Base-by-base conservation (phyloP, 2,329 filamentous ascomycete species). In the Diaporthe citriasiana region DNA sequence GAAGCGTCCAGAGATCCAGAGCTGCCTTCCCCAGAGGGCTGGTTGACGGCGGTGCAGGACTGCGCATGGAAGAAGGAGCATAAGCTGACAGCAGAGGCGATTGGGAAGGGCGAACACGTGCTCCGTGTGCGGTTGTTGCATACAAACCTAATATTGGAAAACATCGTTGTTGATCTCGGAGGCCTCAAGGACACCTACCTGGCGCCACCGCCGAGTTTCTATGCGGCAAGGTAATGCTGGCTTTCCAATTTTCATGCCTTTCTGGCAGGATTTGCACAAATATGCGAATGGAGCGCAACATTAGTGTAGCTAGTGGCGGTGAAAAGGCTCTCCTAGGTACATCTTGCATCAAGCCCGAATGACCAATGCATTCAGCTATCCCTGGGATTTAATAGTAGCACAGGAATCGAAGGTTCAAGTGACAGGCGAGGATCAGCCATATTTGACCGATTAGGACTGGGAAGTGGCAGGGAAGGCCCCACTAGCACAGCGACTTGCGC, bases 101-200 rank as follows among this genome's bases (percentile, higher is more conserved):
- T 73, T 17, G 76, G 47, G 7, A 70, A 68, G n/a, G 68, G 72
- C 15, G 65, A 66, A 25, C 71, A 73, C 76, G 80, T 76, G 76
- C 72, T 82, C 35, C 79, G 78, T 47, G 25, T 82, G 12, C 79
- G 80, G 76, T 72, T 78, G 12, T 47, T 80, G 15, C 79, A 82
- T 56, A 77, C 78, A 1, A 80, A 80, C 9, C 70, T 83, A 2
- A 74, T 81, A 2, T 75, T 83, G 22, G 78, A 83, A 74, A 83
- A 82, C 70, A 57, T 84, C 22, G 79, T 83, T 2, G 50, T 84
- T 30, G 81, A 84, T 76, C 73, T 83, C 33, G 83, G 82, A 8
- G 83, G 82, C 2, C 78, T 82, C 12, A 79, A 80, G 69, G 70
- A 79, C 3, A 83, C 80, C 60, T 84, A 84, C 73, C 74, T 84